These are phyloP conservation scores for Ogataea nonfermentans DNA, from an alignment of 805 yeast genomes.

Conservation along the genomic window DNA sequence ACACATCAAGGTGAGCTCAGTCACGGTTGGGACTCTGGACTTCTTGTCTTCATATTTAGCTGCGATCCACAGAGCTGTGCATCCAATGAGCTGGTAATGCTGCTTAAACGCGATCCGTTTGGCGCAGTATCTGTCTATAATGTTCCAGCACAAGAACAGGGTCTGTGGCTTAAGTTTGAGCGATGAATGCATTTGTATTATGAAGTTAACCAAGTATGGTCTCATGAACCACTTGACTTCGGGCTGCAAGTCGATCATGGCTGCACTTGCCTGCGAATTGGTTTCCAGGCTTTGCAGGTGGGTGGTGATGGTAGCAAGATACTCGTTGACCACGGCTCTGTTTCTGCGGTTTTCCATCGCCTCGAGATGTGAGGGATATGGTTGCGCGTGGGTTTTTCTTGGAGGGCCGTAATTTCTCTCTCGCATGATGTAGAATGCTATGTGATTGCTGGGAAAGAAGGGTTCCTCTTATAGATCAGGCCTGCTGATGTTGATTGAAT, in stretches of 20 bases:
- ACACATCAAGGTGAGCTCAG: conserved; percentile 54
- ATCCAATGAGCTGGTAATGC: conserved; percentile 86
- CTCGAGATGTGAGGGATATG: conserved; percentile 46
- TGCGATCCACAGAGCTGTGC: conserved; percentile 91
- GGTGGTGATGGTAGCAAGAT: conserved; percentile 37
- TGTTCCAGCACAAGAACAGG: conserved; percentile 64
- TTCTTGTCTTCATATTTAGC: conserved; percentile 72
- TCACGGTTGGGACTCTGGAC: conserved; percentile 53
- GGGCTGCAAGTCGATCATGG: conserved; percentile 80
- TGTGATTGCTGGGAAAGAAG: not conserved
- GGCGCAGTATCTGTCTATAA: conserved; percentile 90
- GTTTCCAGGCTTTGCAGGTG: conserved; percentile 43
- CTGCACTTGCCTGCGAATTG: conserved; percentile 40
- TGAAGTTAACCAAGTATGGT: conserved; percentile 71
- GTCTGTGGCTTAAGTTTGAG: conserved; percentile 64
- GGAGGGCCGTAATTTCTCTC: conserved; percentile 36
- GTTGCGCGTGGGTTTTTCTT: conserved; percentile 25
- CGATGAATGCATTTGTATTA: conserved; percentile 62
- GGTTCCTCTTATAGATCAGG: conserved; percentile 11
- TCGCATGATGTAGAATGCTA: conserved; percentile 11
- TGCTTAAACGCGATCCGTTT: conserved; percentile 79
- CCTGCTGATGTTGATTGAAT: conserved; percentile 13
- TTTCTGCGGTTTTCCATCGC: conserved; percentile 47
- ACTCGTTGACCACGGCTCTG: conserved; percentile 42
- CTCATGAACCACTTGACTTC: conserved; percentile 75